Evolutionary conservation across 805 yeast species (phyloP), one percentile per base, ranked within the genome.

Genomic region (Millerozyma miso): DNA sequence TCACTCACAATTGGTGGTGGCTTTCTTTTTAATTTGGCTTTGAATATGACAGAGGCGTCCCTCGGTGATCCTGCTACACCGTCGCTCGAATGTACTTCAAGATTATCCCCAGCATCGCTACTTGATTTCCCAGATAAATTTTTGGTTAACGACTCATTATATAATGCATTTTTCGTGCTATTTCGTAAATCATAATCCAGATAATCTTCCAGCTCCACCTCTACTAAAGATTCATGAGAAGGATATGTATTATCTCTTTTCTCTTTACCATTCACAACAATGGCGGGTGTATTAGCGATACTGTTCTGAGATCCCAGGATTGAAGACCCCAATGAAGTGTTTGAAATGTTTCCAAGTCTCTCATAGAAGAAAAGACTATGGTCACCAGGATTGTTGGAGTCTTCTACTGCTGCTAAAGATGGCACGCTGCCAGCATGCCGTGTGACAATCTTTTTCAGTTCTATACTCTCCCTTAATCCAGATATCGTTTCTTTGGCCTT

Each of bases 391-490:
- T 15, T 31, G 12, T 10, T 26, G 20, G 31, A 31, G n/a, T 36
- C 43, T 10, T 43, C 46, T n/a, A 23, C 17, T 23, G 38, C n/a
- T n/a, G 47, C 26, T 13, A 41, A 15, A 4, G 29, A 34, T 19
- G 26, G 12, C 13, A 20, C 34, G 23, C 38, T 41, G 4, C 26
- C 35, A 14, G 7, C 38, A 14, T 19, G 36, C 12, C 37, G 16
- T 3, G 65, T 55, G 18, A 45, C 43, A n/a, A 59, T 47, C 16
- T 67, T 48, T 38, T 64, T 61, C 60, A 50, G 60, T 36, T 69
- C 72, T 31, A 70, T 59, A 37, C 67, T 59, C 20, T 64, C 65
- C 41, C 74, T 53, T 34, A 69, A 54, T 35, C 61, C 69, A 20
- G 54, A 54, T n/a, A 67, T 34, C 15, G 63, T 52, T 3, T 42